Evolutionary conservation across 257 asterid species (phyloP), one percentile per base, ranked within the genome.

Genomic region (Przewalskia tangutica): DNA sequence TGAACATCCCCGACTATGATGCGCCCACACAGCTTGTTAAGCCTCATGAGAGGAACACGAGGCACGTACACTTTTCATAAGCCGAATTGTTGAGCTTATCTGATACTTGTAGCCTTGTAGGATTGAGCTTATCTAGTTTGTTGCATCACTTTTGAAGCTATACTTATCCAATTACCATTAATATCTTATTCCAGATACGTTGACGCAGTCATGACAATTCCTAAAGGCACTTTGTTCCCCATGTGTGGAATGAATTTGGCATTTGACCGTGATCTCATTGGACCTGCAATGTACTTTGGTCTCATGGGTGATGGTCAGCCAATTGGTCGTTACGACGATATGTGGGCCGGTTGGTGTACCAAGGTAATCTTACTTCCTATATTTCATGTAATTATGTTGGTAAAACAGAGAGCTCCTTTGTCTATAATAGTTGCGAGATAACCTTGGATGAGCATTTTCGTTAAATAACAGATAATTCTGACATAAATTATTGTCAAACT

Each of bases 341-440:
- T 93, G 97, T 93, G 97, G 95, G 97, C 97, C 1, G 97, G 97
- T 46, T 93, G 97, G 97, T 91, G 97, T 85, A 86, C 88, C 87
- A 93, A 93, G 97, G 96, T 91, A 89, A 63, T 0, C 2, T 36
- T 38, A 38, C 13, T 44, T 7, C 27, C 51, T 44, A 77, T 12
- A n/a, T 58, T 80, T 82, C 40, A 18, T 66, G 7, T 7, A 13
- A 7, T 36, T 13, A 0, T 9, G 2, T 66, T 34, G 50, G 23
- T 34, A 65, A 36, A 14, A 34, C 8, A 34, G 48, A 65, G 48
- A 14, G 5, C 70, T 27, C n/a, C 12, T 23, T 32, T 32, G 44
- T 32, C 5, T 64, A 11, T 11, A 17, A 62, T 27, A 53, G 2
- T n/a, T 53, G 58, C 58, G 1, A 13, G 46, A 34, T 59, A 0